A percentile compares a stretch with the other conserved stretches of the same genome.
phyloP scores from a whole-genome alignment of 495 filamentous ascomycete genomes.

The Hyaloscypha finlandica region DNA sequence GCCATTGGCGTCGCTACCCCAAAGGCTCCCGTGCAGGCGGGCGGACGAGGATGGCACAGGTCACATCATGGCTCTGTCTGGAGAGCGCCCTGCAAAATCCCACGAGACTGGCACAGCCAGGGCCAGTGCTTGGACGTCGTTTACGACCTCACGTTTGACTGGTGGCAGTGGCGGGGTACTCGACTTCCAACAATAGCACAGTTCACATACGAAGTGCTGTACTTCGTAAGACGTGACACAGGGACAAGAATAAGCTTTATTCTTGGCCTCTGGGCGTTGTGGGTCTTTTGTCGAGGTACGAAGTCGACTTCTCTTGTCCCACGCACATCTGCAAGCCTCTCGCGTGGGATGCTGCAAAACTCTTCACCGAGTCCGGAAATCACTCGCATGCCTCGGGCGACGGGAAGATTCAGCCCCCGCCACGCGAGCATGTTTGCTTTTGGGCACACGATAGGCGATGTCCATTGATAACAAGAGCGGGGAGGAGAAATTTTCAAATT shows the following conservation, averaged over 20 bases:
- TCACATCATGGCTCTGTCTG: neutral
- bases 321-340: no score
- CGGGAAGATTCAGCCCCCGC: neutral
- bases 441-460: neutral
- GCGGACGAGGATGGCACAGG: conserved; percentile 1
- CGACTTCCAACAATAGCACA: neutral
- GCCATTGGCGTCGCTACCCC: neutral
- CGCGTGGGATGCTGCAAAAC: neutral
- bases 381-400: conserved; percentile 1
- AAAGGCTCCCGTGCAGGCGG: neutral
- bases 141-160: neutral
- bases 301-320: no score
- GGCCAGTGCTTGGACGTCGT: neutral
- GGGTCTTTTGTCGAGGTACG: neutral
- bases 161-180: neutral
- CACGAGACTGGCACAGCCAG: neutral
- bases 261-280: neutral
- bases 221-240: neutral
- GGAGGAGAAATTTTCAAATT: neutral
- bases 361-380: neutral
- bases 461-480: neutral
- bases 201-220: neutral
- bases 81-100: neutral
- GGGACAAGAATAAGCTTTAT: neutral
- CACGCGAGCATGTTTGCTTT: conserved; percentile 1